These are phyloP conservation scores for Spiromastix sp. DNA, from an alignment of 2,329 filamentous ascomycete species.

Conservation along the genomic window DNA sequence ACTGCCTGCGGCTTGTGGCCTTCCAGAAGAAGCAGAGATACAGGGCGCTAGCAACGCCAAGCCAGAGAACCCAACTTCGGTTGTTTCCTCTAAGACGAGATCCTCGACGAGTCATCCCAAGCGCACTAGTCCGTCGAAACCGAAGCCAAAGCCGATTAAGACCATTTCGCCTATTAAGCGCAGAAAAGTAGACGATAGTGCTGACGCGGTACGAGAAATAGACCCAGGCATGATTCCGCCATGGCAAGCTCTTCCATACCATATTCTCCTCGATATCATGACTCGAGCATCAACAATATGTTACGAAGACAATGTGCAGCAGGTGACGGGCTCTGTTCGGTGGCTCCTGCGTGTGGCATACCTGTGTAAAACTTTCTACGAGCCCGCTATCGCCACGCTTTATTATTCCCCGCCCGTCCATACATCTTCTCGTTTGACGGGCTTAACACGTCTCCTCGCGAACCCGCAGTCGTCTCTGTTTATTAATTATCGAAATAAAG, in stretches of 20 bases:
- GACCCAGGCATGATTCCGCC: slow-evolving; percentile 37
- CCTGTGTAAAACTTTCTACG: slow-evolving; percentile 54
- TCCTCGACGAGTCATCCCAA: too few relatives aligned
- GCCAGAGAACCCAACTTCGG: too few relatives aligned
- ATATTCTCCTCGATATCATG: slow-evolving; percentile 61
- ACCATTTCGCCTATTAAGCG: too few relatives aligned
- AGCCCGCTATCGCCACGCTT: slow-evolving; percentile 62
- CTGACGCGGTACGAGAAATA: too few relatives aligned
- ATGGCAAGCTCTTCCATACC: slow-evolving; percentile 56
- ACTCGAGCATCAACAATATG: slow-evolving; percentile 45
- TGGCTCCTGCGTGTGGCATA: slow-evolving; percentile 58
- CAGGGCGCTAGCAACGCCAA: too few relatives aligned
- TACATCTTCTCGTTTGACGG: slow-evolving; percentile 38
- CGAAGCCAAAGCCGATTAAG: too few relatives aligned
- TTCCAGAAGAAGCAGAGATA: too few relatives aligned
- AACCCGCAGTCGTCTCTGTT: slow-evolving; percentile 38
- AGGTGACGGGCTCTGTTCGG: slow-evolving; percentile 23
- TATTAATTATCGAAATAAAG: slow-evolving; percentile 60
- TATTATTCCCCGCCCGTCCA: slow-evolving; percentile 60
- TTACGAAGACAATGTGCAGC: slow-evolving; percentile 39
- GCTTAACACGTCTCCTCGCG: slow-evolving; percentile 46
- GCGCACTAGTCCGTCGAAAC: too few relatives aligned
- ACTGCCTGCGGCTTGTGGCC: too few relatives aligned
- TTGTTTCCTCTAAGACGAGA: too few relatives aligned
- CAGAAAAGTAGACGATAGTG: too few relatives aligned